phyloP scores from a whole-genome alignment of 1,139 yeast species.

The Debaryomyces robertsiae region DNA sequence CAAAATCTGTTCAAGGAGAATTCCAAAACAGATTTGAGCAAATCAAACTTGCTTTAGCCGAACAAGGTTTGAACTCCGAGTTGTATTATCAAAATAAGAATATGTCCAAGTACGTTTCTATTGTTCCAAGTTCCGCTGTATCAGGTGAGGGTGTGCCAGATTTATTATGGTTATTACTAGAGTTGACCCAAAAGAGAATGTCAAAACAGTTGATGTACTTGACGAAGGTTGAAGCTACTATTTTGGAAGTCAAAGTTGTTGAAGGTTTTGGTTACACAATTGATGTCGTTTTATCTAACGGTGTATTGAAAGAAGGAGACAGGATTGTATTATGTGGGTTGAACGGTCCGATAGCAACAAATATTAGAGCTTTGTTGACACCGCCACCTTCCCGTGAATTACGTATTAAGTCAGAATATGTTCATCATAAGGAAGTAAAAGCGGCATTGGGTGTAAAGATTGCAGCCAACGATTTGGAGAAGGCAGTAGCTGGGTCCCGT shows the following conservation, averaged over 20 bases:
- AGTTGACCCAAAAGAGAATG: slow-evolving; percentile 98
- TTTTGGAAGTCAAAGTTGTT: slow-evolving; percentile 96
- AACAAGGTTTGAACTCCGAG: slow-evolving; percentile 98
- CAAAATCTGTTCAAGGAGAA: slow-evolving; percentile 84
- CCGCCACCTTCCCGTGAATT: slow-evolving; percentile 97
- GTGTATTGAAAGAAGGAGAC: slow-evolving; percentile 92
- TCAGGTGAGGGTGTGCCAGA: slow-evolving; percentile 99
- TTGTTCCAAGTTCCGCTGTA: slow-evolving; percentile 97
- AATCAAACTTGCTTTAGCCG: slow-evolving; percentile 89
- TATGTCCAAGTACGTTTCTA: slow-evolving; percentile 88
- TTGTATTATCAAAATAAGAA: slow-evolving; percentile 93
- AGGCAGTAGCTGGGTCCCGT: slow-evolving; percentile 99
- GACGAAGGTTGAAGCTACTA: slow-evolving; percentile 91
- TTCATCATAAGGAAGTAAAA: slow-evolving; percentile 95
- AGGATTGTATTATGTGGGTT: slow-evolving; percentile 94
- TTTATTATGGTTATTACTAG: slow-evolving; percentile 91
- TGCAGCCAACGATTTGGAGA: slow-evolving; percentile 95
- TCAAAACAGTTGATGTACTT: slow-evolving; percentile 97
- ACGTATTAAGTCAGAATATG: slow-evolving; percentile 91
- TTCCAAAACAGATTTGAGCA: slow-evolving; percentile 84
- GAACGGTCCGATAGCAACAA: slow-evolving; percentile 99
- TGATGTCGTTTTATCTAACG: slow-evolving; percentile 95
- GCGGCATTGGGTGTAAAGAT: slow-evolving; percentile 99
- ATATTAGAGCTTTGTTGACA: slow-evolving; percentile 90
- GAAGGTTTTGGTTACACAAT: slow-evolving; percentile 99